Percentiles rank a stretch among this genome's conserved stretches.
Conservation (phyloP, 2,329 filamentous ascomycete species). For the Calonectria fujianensis region DNA sequence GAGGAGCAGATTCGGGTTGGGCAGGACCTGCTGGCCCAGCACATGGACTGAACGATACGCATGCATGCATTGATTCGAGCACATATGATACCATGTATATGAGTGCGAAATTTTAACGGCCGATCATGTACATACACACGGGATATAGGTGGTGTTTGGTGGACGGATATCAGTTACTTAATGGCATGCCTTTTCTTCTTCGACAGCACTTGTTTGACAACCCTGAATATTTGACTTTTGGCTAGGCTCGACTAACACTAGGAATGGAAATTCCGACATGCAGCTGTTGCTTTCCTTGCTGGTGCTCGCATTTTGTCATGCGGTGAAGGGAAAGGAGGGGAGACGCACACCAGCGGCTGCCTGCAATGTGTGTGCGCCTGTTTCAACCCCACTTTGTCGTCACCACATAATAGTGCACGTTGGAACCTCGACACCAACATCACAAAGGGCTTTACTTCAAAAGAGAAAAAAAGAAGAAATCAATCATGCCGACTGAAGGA, state of each 20-base stretch:
- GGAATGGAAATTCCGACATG: background rate
- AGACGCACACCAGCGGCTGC: background rate
- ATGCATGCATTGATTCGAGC: background rate
- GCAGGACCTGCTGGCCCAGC: conserved; percentile 33
- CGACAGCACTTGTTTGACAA: background rate
- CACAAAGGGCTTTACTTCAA: background rate
- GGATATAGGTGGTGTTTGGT: background rate
- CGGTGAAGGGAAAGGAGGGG: background rate
- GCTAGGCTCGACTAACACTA: background rate
- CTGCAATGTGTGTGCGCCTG: background rate
- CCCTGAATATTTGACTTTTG: background rate
- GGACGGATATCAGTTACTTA: background rate
- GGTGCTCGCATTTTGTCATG: background rate
- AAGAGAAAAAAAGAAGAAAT: background rate
- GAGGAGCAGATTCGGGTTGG: conserved; percentile 40
- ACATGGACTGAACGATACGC: background rate
- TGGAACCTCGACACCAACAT: background rate
- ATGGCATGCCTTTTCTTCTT: background rate
- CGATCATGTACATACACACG: background rate
- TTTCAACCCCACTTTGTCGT: background rate
- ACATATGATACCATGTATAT: background rate
- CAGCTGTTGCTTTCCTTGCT: background rate
- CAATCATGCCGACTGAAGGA: background rate
- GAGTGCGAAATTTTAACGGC: background rate
- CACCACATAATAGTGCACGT: background rate